Conservation (phyloP, 1,284 basidiomycete genomes). For the Farysia itapuensis region DNA sequence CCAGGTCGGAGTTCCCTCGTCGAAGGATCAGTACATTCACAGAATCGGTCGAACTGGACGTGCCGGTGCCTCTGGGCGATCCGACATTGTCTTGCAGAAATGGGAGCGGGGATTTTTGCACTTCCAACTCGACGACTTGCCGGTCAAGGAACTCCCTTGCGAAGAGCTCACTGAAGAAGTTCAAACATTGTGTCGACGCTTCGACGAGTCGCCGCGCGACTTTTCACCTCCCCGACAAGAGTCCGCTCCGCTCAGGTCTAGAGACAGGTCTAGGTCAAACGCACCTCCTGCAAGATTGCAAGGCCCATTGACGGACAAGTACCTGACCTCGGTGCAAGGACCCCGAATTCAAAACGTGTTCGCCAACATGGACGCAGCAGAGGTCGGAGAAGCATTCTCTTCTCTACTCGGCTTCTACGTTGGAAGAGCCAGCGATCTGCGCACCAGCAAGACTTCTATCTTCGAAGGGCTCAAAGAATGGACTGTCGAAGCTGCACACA, state of each 20-base stretch:
- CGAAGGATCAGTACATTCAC: conserved; percentile 80
- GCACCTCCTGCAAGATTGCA: conserved; percentile 9
- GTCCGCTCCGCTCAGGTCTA: conserved; percentile 3
- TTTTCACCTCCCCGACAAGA: conserved; percentile 14
- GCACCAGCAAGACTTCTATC: conserved; percentile 20
- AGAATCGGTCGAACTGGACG: conserved; percentile 90
- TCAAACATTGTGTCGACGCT: conserved; percentile 64
- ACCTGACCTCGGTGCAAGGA: conserved; percentile 5
- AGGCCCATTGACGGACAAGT: conserved; percentile 28
- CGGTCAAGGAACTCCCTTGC: conserved; percentile 69
- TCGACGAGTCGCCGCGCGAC: conserved; percentile 64
- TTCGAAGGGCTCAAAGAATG: conserved; percentile 41
- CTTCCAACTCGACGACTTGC: conserved; percentile 70
- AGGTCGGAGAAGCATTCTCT: conserved; percentile 18
- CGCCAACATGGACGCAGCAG: conserved; percentile 5
- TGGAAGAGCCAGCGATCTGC: conserved; percentile 24
- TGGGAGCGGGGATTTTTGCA: conserved; percentile 78
- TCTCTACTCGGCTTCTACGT: conserved; percentile 48
- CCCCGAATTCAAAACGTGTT: conserved; percentile 11
- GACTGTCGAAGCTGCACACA: conserved; percentile 17
- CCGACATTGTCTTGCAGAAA: conserved; percentile 81
- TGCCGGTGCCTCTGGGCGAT: conserved; percentile 71
- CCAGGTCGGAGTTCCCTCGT: conserved; percentile 79
- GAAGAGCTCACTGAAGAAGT: conserved; percentile 66
- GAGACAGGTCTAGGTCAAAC: background rate